These are phyloP conservation scores for Pseudevernia furfuracea DNA, from an alignment of 495 filamentous ascomycete species.

Conservation along the genomic window DNA sequence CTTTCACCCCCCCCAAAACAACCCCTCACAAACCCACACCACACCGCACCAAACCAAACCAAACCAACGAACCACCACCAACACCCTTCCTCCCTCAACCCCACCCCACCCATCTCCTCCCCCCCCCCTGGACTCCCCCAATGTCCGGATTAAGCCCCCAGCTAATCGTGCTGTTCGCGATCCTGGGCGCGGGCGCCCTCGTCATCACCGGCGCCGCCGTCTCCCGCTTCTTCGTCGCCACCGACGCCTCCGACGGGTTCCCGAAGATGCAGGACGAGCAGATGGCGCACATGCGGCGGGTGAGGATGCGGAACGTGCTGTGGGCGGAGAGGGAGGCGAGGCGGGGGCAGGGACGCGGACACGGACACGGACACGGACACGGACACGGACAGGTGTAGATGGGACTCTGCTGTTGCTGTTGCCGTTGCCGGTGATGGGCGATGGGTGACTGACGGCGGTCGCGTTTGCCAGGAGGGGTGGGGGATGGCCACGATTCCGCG, in stretches of 20 bases:
- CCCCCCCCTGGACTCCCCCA: neutral
- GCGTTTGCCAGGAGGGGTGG: too few species aligned
- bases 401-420: too few species aligned
- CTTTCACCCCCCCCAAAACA: too few species aligned
- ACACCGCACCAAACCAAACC: too few species aligned
- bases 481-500: too few species aligned
- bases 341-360: too few species aligned
- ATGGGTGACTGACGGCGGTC: too few species aligned
- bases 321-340: neutral
- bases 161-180: neutral
- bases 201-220: neutral
- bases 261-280: neutral
- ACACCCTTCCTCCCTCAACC: neutral
- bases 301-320: neutral
- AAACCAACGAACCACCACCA: too few species aligned
- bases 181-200: neutral
- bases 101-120: neutral
- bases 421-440: too few species aligned
- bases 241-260: neutral
- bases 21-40: too few species aligned
- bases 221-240: neutral
- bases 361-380: too few species aligned
- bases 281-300: neutral
- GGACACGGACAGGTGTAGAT: too few species aligned
- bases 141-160: neutral